Base-by-base conservation (phyloP, 139 green algal species). In the Auxenochlorella pyrenoidosa region DNA sequence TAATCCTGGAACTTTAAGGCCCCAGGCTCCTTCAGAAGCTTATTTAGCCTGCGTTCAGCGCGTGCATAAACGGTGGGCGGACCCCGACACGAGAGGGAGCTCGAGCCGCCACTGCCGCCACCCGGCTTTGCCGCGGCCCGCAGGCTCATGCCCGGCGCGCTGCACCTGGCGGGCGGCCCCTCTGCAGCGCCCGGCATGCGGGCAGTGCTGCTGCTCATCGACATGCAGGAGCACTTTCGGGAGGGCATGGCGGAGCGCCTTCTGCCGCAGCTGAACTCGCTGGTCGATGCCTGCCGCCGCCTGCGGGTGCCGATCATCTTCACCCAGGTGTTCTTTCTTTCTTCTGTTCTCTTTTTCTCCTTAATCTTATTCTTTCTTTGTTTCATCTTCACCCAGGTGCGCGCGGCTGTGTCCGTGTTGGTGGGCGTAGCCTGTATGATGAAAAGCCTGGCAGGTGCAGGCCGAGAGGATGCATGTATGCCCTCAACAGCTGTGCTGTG, bases 161-260 rank as follows among this genome's bases (percentile, higher is more conserved):
- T 81, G 1, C 43, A 36, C 28, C 75, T 63, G 40, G 36, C 43
- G 2, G 79, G 58, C 6, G 13, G 34, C 22, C 4, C 58, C 3
- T 28, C 36, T 16, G 36, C 36, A 19, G 43, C 75, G 10, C 38
- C 22, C 51, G 54, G 34, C 47, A 77, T 85, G 80, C 40, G 60
- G 28, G 41, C 75, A 10, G 72, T 75, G 2, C 28, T 87, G 83
- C 28, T 87, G 54, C 8, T 87, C 26, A 87, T 87, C 38, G 83
- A 87, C 83, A 87, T 87, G 83, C 83, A 87, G 58, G 83, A 80
- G 66, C 82, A 86, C 34, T 87, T 82, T 75, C 43, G 83, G 28
- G 38, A 82, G 15, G 75, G 85, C 43, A 79, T 85, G 51, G 85
- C 65, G 0, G 76, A 75, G 60, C 38, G 30, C 32, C 40, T 89